These are phyloP conservation scores for Talaromyces amestolkiae DNA, from an alignment of 2,329 filamentous ascomycete genomes.

Conservation along the genomic window DNA sequence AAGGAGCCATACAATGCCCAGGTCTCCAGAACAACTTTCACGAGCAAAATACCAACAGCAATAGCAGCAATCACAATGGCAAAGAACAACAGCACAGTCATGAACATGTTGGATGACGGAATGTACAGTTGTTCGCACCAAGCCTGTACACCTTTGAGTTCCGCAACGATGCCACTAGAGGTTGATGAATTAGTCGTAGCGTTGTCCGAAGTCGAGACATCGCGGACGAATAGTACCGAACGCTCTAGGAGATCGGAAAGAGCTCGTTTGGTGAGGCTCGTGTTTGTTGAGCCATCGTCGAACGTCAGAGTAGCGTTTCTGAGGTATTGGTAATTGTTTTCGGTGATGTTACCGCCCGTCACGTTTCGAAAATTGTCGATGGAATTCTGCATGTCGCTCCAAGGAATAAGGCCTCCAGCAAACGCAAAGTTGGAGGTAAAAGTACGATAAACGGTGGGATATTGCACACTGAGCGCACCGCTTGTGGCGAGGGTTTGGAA, in stretches of 20 bases:
- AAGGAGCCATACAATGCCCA: slow-evolving; percentile 91
- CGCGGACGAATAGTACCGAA: slow-evolving; percentile 54
- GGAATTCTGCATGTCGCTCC: slow-evolving; percentile 71
- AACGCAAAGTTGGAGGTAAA: slow-evolving; percentile 94
- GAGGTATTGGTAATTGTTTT: slow-evolving; percentile 72
- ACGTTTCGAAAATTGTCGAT: slow-evolving; percentile 79
- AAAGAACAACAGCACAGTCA: slow-evolving; percentile 88
- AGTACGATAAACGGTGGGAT: slow-evolving; percentile 81
- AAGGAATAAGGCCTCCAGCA: slow-evolving; percentile 78
- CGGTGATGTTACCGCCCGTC: slow-evolving; percentile 84
- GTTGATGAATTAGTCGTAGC: slow-evolving; percentile 36
- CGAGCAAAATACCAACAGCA: slow-evolving; percentile 77
- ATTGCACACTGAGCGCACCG: slow-evolving; percentile 89
- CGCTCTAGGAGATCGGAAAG: slow-evolving; percentile 45
- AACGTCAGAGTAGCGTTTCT: slow-evolving; percentile 73
- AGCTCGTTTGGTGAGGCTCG: slow-evolving; percentile 55
- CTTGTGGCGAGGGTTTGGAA: slow-evolving; percentile 94
- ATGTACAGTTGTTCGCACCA: slow-evolving; percentile 82
- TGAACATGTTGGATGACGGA: slow-evolving; percentile 87
- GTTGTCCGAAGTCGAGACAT: slow-evolving; percentile 43
- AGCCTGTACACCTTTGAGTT: slow-evolving; percentile 73
- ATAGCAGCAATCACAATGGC: slow-evolving; percentile 82
- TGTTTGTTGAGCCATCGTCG: slow-evolving; percentile 55
- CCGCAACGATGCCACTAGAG: slow-evolving; percentile 48
- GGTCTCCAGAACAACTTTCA: slow-evolving; percentile 86